These are phyloP conservation scores for Fusarium udum DNA, from an alignment of 2,329 filamentous ascomycete species.

Conservation along the genomic window DNA sequence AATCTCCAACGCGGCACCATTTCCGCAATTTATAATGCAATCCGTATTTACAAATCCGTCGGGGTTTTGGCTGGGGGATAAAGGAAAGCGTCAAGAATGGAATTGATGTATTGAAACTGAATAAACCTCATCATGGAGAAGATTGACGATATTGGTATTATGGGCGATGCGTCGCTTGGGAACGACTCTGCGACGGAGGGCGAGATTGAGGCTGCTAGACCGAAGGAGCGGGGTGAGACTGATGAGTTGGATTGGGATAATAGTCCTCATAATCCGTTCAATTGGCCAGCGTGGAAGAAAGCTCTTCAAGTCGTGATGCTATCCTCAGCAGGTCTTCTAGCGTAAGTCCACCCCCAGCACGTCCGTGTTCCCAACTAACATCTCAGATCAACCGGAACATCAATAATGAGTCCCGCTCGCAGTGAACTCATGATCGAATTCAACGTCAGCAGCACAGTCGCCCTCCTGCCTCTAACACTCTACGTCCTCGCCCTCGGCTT, in stretches of 20 bases:
- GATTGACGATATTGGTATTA: not conserved
- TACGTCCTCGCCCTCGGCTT: constrained; percentile 69
- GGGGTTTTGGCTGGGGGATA: not conserved
- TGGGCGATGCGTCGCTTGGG: not conserved
- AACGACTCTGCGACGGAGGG: constrained; percentile 32
- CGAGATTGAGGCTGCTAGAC: constrained; percentile 44
- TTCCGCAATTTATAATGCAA: not conserved
- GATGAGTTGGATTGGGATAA: constrained; percentile 46
- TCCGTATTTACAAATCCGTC: not conserved
- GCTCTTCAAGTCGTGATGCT: constrained; percentile 51
- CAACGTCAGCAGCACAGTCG: constrained; percentile 61
- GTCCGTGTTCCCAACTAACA: not conserved
- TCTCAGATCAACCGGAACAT: constrained; percentile 21
- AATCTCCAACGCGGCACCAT: not conserved
- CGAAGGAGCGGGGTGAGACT: not conserved
- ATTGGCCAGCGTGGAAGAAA: constrained; percentile 59
- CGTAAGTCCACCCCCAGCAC: constrained; percentile 45
- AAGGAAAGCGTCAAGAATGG: not conserved
- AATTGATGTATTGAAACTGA: not conserved
- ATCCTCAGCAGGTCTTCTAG: constrained; percentile 52
- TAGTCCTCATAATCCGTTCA: constrained; percentile 59
- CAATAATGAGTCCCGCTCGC: constrained; percentile 33
- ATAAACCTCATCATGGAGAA: constrained; percentile 24
- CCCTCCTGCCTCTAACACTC: constrained; percentile 67
- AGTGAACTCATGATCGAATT: constrained; percentile 61